Conservation (phyloP, 768 basidiomycete genomes). For the Termitomyces sp. region DNA sequence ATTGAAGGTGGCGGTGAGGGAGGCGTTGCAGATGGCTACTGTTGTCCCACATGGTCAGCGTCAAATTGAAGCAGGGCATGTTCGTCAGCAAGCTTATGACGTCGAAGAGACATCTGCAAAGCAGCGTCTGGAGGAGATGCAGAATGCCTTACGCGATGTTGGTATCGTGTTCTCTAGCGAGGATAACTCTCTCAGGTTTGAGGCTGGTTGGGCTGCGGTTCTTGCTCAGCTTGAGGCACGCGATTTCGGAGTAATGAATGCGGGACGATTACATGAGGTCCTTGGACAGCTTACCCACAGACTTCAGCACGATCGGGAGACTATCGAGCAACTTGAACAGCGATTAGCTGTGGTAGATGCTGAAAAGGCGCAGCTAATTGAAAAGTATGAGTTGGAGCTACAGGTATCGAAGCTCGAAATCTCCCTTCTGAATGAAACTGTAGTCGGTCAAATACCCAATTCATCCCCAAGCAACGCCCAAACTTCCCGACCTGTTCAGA, state of each 20-base stretch:
- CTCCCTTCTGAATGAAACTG: slow-evolving; percentile 5
- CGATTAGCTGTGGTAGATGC: slow-evolving; percentile 3
- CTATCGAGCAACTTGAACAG: slow-evolving; percentile 9
- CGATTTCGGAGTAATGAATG: slow-evolving; percentile 9
- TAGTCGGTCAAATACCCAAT: neutral
- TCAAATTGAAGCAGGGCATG: neutral
- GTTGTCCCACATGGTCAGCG: neutral
- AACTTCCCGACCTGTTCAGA: neutral
- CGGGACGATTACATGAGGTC: slow-evolving; percentile 10
- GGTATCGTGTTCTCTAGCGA: slow-evolving; percentile 12
- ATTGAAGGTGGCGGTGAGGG: too few species aligned
- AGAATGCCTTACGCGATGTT: slow-evolving; percentile 8
- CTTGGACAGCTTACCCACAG: slow-evolving; percentile 9
- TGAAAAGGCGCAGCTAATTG: slow-evolving; percentile 7
- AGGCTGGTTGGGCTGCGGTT: slow-evolving; percentile 13
- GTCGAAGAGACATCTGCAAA: slow-evolving; percentile 1
- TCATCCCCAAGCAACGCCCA: neutral
- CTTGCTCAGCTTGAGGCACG: slow-evolving; percentile 12
- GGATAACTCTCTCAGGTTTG: slow-evolving; percentile 14
- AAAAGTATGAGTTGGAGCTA: slow-evolving; percentile 9
- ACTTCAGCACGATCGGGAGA: slow-evolving; percentile 13
- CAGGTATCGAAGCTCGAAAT: slow-evolving; percentile 3
- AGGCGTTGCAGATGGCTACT: neutral
- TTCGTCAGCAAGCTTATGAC: neutral
- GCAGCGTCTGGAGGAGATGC: slow-evolving; percentile 10